These are phyloP conservation scores for Phialocephala sp. DNA, from an alignment of 2,329 filamentous ascomycete genomes.

Conservation along the genomic window DNA sequence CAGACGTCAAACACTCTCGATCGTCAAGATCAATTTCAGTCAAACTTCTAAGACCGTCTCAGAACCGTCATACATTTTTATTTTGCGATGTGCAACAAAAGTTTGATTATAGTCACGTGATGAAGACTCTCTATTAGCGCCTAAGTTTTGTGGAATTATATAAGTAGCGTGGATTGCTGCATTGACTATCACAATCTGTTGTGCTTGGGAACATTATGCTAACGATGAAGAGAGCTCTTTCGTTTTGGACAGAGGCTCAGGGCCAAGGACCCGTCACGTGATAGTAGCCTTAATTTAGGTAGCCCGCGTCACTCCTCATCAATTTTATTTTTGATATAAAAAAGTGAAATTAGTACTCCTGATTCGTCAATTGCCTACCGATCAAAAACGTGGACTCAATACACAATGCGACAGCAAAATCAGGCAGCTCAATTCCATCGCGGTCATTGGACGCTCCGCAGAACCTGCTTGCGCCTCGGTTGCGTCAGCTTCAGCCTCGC, in stretches of 20 bases:
- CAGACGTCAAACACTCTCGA: too few relatives aligned
- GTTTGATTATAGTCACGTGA: neutral
- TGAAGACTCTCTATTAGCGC: neutral
- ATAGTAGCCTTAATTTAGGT: neutral
- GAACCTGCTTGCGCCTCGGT: conserved; percentile 1
- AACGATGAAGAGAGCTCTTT: too few relatives aligned
- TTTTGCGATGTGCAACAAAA: conserved; percentile 4
- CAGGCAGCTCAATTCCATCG: conserved; percentile 1
- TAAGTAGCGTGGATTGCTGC: neutral
- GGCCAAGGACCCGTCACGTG: neutral
- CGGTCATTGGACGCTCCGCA: neutral
- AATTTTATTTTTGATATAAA: too few relatives aligned
- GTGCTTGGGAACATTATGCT: too few relatives aligned
- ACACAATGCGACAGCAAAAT: neutral
- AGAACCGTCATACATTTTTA: neutral
- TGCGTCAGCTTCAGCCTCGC: conserved; percentile 15
- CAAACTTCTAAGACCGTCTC: neutral
- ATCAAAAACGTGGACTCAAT: neutral
- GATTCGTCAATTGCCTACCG: neutral
- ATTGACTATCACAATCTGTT: neutral
- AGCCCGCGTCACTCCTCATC: neutral
- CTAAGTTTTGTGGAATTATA: neutral
- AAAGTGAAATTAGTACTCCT: too few relatives aligned
- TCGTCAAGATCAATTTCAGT: too few relatives aligned
- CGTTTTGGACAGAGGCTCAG: too few relatives aligned